Percentiles rank a stretch among this genome's conserved stretches.
Conservation (phyloP, 768 basidiomycete genomes). For the Phallus indusiatus region DNA sequence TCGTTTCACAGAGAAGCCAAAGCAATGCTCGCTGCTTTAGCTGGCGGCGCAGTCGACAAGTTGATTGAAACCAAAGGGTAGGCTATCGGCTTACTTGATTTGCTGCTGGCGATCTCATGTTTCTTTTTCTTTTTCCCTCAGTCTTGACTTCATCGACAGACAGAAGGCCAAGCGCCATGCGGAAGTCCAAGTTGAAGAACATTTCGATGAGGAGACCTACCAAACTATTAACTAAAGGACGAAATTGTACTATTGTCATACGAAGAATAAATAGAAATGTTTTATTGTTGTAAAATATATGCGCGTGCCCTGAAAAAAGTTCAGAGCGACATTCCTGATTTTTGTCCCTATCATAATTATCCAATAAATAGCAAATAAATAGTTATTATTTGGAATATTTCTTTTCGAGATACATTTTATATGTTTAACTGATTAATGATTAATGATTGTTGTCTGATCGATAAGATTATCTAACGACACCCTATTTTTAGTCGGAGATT, state of each 20-base stretch:
- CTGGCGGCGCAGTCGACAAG: conserved; percentile 44
- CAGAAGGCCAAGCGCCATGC: conserved; percentile 33
- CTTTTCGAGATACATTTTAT: no score
- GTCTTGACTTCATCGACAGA: conserved; percentile 33
- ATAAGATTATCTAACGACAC: background rate
- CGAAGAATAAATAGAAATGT: no score
- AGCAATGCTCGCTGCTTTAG: conserved; percentile 33
- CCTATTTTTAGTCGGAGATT: background rate
- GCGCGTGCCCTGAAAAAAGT: no score
- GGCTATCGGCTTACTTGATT: conserved; percentile 9
- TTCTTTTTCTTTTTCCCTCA: background rate
- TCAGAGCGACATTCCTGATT: no score
- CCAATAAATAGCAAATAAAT: no score
- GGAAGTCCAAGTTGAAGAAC: conserved; percentile 13
- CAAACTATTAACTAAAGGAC: no score
- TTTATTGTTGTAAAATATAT: no score
- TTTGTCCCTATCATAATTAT: no score
- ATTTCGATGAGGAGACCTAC: background rate
- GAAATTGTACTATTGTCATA: no score
- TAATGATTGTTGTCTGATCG: background rate
- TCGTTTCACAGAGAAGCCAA: conserved; percentile 19
- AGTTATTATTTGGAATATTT: no score
- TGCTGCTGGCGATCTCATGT: background rate
- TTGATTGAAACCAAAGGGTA: conserved; percentile 52
- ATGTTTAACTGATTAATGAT: no score